Evolutionary conservation across 805 yeast genomes (phyloP).

Genomic region (Danielia oregonensis): DNA sequence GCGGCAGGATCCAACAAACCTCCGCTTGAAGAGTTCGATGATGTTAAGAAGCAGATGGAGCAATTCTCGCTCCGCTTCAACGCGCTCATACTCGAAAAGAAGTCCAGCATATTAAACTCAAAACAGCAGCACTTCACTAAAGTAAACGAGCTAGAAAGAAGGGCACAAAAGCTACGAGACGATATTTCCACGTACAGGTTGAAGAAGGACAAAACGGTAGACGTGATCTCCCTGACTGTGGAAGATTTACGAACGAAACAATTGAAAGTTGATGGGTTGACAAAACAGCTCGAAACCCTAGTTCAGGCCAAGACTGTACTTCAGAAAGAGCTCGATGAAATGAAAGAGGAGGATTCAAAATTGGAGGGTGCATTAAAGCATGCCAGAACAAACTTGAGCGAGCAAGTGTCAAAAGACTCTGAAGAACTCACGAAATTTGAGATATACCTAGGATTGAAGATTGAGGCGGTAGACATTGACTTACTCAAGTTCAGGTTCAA

Average conservation of each 20-base stretch:
- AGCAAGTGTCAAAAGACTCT: slow-evolving; percentile 45
- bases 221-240: slow-evolving; percentile 22
- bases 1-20: slow-evolving; percentile 4
- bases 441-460: slow-evolving; percentile 48
- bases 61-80: slow-evolving; percentile 37
- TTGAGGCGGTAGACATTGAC: slow-evolving; percentile 48
- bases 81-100: slow-evolving; percentile 27
- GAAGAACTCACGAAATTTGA: slow-evolving; percentile 55
- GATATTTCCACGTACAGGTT: slow-evolving; percentile 27
- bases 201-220: slow-evolving; percentile 25
- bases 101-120: slow-evolving; percentile 27
- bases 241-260: slow-evolving; percentile 28
- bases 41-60: slow-evolving; percentile 35
- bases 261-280: slow-evolving; percentile 31
- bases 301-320: slow-evolving; percentile 22
- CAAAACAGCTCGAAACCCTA: slow-evolving; percentile 32
- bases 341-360: slow-evolving; percentile 25
- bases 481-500: slow-evolving; percentile 46
- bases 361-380: slow-evolving; percentile 29
- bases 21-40: slow-evolving; percentile 32
- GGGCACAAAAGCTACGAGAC: slow-evolving; percentile 25
- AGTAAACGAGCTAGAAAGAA: slow-evolving; percentile 28
- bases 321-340: slow-evolving; percentile 27
- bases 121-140: slow-evolving; percentile 31
- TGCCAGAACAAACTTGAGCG: slow-evolving; percentile 30